These are phyloP conservation scores for Penicillium sp. DNA, from an alignment of 2,329 filamentous ascomycete genomes.

Conservation along the genomic window DNA sequence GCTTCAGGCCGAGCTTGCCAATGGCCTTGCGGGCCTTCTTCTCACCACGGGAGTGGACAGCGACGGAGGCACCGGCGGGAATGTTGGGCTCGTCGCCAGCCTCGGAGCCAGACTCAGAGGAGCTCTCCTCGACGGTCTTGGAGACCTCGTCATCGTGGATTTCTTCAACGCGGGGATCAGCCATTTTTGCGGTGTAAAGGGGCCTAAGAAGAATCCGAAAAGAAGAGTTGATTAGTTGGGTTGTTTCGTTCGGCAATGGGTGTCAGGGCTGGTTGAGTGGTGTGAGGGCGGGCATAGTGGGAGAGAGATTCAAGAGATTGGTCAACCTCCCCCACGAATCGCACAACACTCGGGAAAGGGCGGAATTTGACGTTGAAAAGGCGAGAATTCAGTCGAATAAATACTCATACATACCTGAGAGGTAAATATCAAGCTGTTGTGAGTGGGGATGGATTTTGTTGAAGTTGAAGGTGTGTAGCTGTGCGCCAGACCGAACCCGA, in stretches of 20 bases:
- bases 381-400: constrained; percentile 21
- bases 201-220: neutral
- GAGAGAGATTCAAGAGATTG: constrained; percentile 6
- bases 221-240: constrained; percentile 6
- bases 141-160: constrained; percentile 82
- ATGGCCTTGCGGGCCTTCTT: constrained; percentile 99
- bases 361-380: constrained; percentile 22
- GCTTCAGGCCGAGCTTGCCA: constrained; percentile 95
- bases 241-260: constrained; percentile 3
- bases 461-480: constrained; percentile 39
- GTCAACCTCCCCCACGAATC: constrained; percentile 22
- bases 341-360: constrained; percentile 28
- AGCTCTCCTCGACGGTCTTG: constrained; percentile 73
- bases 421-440: constrained; percentile 36
- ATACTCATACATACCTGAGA: constrained; percentile 35
- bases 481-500: constrained; percentile 44
- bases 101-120: constrained; percentile 52
- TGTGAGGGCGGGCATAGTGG: constrained; percentile 23
- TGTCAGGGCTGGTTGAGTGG: constrained; percentile 8
- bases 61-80: constrained; percentile 81
- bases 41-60: constrained; percentile 98
- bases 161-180: constrained; percentile 97
- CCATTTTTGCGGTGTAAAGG: constrained; percentile 60
- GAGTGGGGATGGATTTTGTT: constrained; percentile 40
- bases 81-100: constrained; percentile 60